These are phyloP conservation scores for Spinacia oleracea DNA, from an alignment of 179 eudicot species.

Conservation along the genomic window DNA sequence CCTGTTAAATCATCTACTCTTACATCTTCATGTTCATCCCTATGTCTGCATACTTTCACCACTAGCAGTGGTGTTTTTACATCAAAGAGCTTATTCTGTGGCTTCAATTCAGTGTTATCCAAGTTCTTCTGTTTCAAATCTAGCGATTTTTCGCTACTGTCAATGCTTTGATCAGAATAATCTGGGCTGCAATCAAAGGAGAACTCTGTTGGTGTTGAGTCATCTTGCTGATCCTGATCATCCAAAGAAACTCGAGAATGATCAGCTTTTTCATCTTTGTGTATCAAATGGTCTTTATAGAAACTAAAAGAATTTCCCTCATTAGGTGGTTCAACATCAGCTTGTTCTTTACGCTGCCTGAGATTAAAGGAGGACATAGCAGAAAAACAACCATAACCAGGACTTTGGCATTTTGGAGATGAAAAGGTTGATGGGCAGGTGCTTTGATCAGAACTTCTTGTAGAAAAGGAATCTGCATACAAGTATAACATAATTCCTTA, in stretches of 20 bases:
- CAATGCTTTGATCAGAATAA: conserved; percentile 14
- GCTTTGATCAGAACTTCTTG: conserved; percentile 39
- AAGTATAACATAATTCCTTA: conserved; percentile 6
- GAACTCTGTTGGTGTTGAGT: conserved; percentile 30
- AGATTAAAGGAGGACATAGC: conserved; percentile 27
- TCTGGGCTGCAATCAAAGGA: conserved; percentile 29
- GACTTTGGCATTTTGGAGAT: conserved; percentile 55
- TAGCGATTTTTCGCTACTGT: not conserved
- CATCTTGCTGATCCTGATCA: conserved; percentile 23
- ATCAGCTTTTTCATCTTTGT: conserved; percentile 10
- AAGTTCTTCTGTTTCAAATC: conserved; percentile 5
- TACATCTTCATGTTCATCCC: conserved; percentile 30
- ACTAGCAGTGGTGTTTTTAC: conserved; percentile 35
- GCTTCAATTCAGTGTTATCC: conserved; percentile 16
- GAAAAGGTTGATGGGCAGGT: conserved; percentile 46
- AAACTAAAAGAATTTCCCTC: conserved; percentile 17
- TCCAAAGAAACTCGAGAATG: not conserved
- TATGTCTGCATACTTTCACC: conserved; percentile 45
- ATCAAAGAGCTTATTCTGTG: conserved; percentile 36
- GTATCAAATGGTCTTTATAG: conserved; percentile 4
- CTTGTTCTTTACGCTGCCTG: conserved; percentile 7
- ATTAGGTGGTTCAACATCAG: conserved; percentile 5
- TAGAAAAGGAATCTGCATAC: conserved; percentile 56
- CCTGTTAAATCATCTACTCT: conserved; percentile 29
- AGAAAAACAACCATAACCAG: conserved; percentile 31